Conservation (phyloP, 1,284 basidiomycete species). For the Puccinia novopanici region DNA sequence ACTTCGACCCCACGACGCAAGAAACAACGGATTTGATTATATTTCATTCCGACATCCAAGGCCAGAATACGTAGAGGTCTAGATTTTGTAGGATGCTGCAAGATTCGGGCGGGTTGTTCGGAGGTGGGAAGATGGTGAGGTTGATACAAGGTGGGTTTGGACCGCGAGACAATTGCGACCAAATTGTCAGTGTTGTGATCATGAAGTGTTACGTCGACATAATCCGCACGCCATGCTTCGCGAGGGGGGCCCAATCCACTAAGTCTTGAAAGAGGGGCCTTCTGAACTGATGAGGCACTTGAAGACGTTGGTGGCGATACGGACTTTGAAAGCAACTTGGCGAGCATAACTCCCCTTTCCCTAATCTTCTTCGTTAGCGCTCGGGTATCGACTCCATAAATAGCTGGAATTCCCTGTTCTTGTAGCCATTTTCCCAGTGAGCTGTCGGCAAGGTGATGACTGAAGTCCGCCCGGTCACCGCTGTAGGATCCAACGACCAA, state of each 20-base stretch:
- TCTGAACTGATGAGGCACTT: constrained; percentile 15
- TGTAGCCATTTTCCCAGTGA: constrained; percentile 91
- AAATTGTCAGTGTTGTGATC: constrained; percentile 90
- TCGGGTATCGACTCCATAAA: constrained; percentile 95
- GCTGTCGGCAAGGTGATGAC: constrained; percentile 88
- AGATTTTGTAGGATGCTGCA: constrained; percentile 72
- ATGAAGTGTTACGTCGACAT: constrained; percentile 75
- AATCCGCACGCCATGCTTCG: constrained; percentile 75
- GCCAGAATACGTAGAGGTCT: constrained; percentile 82
- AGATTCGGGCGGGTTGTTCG: constrained; percentile 60
- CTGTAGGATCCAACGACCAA: constrained; percentile 88
- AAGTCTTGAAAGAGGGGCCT: constrained; percentile 7
- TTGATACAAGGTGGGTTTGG: constrained; percentile 71
- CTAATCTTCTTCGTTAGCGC: constrained; percentile 94
- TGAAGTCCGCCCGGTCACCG: constrained; percentile 70
- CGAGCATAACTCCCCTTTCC: constrained; percentile 90
- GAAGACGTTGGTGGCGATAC: constrained; percentile 8
- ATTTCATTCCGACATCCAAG: constrained; percentile 98
- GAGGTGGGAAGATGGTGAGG: constrained; percentile 63
- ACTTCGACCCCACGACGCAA: constrained; percentile 87
- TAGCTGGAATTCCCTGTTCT: constrained; percentile 89
- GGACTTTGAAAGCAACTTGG: constrained; percentile 66
- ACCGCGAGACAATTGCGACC: constrained; percentile 81
- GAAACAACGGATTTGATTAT: constrained; percentile 98
- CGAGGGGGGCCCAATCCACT: constrained; percentile 51